These are phyloP conservation scores for Carallia pectinifolia DNA, from an alignment of 345 rosid genomes.

Conservation along the genomic window DNA sequence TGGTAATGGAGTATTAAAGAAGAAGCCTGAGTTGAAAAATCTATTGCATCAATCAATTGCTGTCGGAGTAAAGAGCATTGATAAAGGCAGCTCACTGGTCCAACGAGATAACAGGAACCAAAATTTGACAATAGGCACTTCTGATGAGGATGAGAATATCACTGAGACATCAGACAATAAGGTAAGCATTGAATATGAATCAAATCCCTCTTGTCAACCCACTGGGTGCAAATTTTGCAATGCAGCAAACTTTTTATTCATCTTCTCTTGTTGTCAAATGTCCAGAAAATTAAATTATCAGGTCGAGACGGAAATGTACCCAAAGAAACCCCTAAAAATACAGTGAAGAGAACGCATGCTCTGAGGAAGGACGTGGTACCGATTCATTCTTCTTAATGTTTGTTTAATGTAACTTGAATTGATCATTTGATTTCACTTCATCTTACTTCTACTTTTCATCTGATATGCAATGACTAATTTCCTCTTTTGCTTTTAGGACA, in stretches of 20 bases:
- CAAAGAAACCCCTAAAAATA: constrained; percentile 37
- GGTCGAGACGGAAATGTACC: constrained; percentile 22
- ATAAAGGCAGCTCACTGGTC: constrained; percentile 21
- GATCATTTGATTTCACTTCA: too few species aligned
- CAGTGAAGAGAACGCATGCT: constrained; percentile 37
- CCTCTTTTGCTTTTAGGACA: not conserved
- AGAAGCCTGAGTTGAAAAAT: constrained; percentile 24
- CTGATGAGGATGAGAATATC: constrained; percentile 21
- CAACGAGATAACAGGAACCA: constrained; percentile 22
- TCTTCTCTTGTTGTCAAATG: constrained; percentile 18
- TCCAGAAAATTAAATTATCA: constrained; percentile 36
- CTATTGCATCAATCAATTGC: constrained; percentile 19
- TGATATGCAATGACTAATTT: too few species aligned
- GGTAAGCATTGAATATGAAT: constrained; percentile 35
- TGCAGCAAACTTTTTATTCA: constrained; percentile 8
- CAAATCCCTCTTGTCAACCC: constrained; percentile 13
- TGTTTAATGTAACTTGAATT: not conserved
- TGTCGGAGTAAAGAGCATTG: constrained; percentile 17
- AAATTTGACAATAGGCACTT: constrained; percentile 12
- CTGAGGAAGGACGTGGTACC: constrained; percentile 46
- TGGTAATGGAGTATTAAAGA: constrained; percentile 18
- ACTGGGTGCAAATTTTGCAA: constrained; percentile 4
- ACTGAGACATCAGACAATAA: constrained; percentile 33
- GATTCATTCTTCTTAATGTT: not conserved
- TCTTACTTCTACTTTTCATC: too few species aligned